A percentile compares a stretch with the other conserved stretches of the same genome.
phyloP scores from a whole-genome alignment of 2,329 filamentous ascomycete genomes.

The Neofusicoccum umdonicola region DNA sequence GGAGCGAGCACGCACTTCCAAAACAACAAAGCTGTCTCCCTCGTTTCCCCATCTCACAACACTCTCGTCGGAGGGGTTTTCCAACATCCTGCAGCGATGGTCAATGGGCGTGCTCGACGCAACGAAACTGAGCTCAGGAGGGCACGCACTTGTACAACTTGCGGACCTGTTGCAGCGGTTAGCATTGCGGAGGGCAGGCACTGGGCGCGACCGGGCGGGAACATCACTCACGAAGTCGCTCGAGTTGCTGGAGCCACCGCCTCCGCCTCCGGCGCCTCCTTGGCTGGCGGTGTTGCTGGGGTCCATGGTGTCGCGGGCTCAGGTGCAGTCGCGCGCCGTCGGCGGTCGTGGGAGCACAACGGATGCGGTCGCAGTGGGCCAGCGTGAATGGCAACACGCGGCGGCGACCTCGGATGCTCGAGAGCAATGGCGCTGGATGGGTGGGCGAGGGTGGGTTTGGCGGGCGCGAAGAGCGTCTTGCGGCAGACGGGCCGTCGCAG shows the following conservation, averaged over 20 bases:
- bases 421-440: conserved; percentile 8
- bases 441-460: background rate
- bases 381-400: conserved; percentile 2
- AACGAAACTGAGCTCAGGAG: conserved; percentile 14
- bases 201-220: background rate
- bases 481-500: conserved; percentile 17
- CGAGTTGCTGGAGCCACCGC: conserved; percentile 69
- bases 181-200: conserved; percentile 19
- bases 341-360: conserved; percentile 9
- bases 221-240: conserved; percentile 82
- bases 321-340: conserved; percentile 16
- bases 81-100: conserved; percentile 72
- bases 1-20: conserved; percentile 66
- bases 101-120: conserved; percentile 30
- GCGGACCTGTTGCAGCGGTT: conserved; percentile 66
- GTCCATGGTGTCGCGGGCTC: conserved; percentile 16
- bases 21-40: conserved; percentile 92
- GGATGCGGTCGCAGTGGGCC: background rate
- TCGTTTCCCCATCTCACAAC: conserved; percentile 95
- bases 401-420: background rate
- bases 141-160: conserved; percentile 92
- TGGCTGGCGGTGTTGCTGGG: conserved; percentile 3
- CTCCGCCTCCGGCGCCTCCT: conserved; percentile 40
- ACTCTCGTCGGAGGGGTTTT: conserved; percentile 86
- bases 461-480: conserved; percentile 2